Evolutionary conservation across 768 basidiomycete genomes (phyloP), one percentile per base, ranked within the genome.

Genomic region (Naganishia friedmannii): DNA sequence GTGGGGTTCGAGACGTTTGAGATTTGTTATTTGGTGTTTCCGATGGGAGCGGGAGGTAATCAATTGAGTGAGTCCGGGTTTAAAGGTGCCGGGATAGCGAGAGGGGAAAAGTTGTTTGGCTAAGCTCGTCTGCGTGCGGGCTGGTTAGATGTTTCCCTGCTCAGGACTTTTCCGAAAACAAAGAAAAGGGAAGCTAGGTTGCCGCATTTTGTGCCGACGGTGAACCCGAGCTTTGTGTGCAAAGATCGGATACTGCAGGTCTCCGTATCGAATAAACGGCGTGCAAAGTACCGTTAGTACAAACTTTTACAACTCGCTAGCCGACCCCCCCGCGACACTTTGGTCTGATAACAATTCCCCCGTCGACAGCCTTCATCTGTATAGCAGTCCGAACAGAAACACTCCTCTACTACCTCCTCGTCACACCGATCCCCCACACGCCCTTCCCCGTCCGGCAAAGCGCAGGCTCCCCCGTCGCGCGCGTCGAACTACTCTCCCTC

Each of bases 241-340:
- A 31, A 66, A 10, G 65, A 66, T 34, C 37, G 65, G 31, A 66
- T 66, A 51, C 65, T 63, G 39, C 60, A 63, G 39, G 42, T 63
- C 12, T 63, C 60, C 17, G 65, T 66, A 32, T 66, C 65, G 19
- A 66, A 45, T 28, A 54, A 53, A 19, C 53, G 65, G 23, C 65
- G 65, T n/a, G 23, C 23, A 32, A 34, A 53, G 13, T 53, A 53
- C 48, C 29, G 53, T 53, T 34, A 19, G 46, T 66, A 28, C 15
- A 6, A 4, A 12, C 34, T 12, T 17, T 32, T 45, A 19, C 23
- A 12, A 10, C 28, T 31, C 55, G 34, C 21, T 5, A 21, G 4
- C 23, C 57, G 21, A n/a, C n/a, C n/a, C n/a, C n/a, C n/a, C n/a
- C n/a, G n/a, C n/a, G n/a, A n/a, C n/a, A n/a, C n/a, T n/a, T n/a